Evolutionary conservation across 78 protist species (phyloP).

Genomic region (Dictyostelium citrinum): DNA sequence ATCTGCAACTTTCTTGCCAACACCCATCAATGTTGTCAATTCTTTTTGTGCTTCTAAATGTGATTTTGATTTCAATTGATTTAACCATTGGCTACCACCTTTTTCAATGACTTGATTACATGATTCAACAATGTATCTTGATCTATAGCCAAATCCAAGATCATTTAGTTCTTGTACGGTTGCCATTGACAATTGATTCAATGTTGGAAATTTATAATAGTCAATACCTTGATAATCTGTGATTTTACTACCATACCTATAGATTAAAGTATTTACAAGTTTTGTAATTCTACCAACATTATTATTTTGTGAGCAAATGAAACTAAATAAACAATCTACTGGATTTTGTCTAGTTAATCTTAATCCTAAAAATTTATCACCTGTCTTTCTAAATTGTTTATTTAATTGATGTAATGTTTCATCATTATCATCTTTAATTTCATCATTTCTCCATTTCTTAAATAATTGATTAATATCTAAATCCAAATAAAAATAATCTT

Average conservation of each 20-base stretch:
- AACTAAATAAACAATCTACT: slow-evolving; percentile 89
- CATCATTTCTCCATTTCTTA: slow-evolving; percentile 23
- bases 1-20: slow-evolving; percentile 92
- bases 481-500: slow-evolving; percentile 29
- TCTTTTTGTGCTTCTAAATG: slow-evolving; percentile 32
- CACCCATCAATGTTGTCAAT: slow-evolving; percentile 55
- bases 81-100: slow-evolving; percentile 79
- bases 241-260: not conserved
- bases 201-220: slow-evolving; percentile 66
- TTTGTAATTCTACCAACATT: slow-evolving; percentile 87
- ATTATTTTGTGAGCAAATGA: slow-evolving; percentile 95
- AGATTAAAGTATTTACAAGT: slow-evolving; percentile 28
- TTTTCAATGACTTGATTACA: slow-evolving; percentile 52
- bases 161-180: slow-evolving; percentile 78
- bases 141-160: slow-evolving; percentile 93
- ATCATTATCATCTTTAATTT: not conserved
- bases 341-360: slow-evolving; percentile 86
- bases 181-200: slow-evolving; percentile 20
- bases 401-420: slow-evolving; percentile 9
- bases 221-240: not conserved
- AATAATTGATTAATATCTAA: not conserved
- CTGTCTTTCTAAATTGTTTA: not conserved
- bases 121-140: slow-evolving; percentile 72
- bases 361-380: slow-evolving; percentile 32
- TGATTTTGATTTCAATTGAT: not conserved